phyloP scores from a whole-genome alignment of 495 filamentous ascomycete genomes.

The Neurospora tetrasperma region DNA sequence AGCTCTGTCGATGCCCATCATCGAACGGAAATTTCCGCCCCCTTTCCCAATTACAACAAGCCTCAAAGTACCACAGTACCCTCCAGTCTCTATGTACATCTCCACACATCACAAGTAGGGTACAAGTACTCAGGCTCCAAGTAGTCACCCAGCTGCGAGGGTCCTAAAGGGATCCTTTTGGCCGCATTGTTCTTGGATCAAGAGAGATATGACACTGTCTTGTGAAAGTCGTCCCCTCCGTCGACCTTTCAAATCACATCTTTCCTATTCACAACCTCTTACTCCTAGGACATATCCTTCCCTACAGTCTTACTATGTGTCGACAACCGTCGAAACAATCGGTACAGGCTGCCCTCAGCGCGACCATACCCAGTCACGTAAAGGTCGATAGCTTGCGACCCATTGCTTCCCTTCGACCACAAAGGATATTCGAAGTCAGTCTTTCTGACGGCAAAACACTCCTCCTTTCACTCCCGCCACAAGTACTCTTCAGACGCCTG shows the following conservation, averaged over 20 bases:
- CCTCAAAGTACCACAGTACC: neutral
- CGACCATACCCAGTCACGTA: conserved; percentile 15
- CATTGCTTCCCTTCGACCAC: conserved; percentile 21
- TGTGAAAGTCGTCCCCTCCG: neutral
- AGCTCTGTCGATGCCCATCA: neutral
- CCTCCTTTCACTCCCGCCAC: conserved; percentile 26
- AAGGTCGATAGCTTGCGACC: conserved; percentile 20
- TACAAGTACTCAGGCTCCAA: neutral
- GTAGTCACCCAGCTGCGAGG: neutral
- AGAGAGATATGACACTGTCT: neutral
- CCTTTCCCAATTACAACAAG: neutral
- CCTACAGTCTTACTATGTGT: conserved; percentile 21
- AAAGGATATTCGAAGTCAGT: conserved; percentile 24
- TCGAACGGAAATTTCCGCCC: neutral
- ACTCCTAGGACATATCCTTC: neutral
- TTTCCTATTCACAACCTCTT: neutral
- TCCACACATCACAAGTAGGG: neutral
- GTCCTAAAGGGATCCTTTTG: neutral
- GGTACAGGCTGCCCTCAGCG: conserved; percentile 24
- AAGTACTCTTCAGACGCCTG: conserved; percentile 26
- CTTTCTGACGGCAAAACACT: conserved; percentile 25
- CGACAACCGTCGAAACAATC: conserved; percentile 22
- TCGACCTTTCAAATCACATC: neutral
- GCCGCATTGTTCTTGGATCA: neutral
- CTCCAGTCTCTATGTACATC: neutral